These are phyloP conservation scores for Wickerhamiella galacta DNA, from an alignment of 805 yeast species.

Conservation along the genomic window DNA sequence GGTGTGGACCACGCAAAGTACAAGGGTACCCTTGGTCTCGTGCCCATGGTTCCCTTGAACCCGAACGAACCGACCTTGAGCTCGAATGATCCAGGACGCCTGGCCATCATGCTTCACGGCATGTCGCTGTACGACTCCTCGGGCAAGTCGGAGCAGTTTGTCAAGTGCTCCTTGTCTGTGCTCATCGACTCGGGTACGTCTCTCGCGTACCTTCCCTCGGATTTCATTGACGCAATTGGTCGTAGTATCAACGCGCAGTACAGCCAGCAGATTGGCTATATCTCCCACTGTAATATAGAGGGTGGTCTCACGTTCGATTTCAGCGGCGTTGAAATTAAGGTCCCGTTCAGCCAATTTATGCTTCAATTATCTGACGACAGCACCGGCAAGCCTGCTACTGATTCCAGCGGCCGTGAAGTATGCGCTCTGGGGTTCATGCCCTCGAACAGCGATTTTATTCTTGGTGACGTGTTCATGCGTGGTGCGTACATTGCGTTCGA, in stretches of 20 bases:
- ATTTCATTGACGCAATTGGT: conserved; percentile 19
- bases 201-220: conserved; percentile 28
- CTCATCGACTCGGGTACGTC: conserved; percentile 42
- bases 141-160: conserved; percentile 6
- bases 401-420: conserved; percentile 12
- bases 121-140: conserved; percentile 8
- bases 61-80: conserved; percentile 3
- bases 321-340: conserved; percentile 32
- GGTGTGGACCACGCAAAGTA: conserved; percentile 29
- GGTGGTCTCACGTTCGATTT: conserved; percentile 30
- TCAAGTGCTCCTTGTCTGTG: conserved; percentile 18
- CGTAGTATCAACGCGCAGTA: conserved; percentile 26
- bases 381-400: conserved; percentile 5
- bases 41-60: conserved; percentile 18
- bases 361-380: conserved; percentile 7
- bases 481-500: conserved; percentile 52
- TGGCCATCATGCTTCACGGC: conserved; percentile 8
- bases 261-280: conserved; percentile 23
- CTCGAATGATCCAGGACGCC: conserved; percentile 1
- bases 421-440: no score
- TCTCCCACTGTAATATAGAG: conserved; percentile 23
- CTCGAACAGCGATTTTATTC: conserved; percentile 19
- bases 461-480: conserved; percentile 52
- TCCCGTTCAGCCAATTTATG: conserved; percentile 24
- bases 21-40: conserved; percentile 23